phyloP scores from a whole-genome alignment of 2,329 filamentous ascomycete genomes.

The Penicillium sp. region DNA sequence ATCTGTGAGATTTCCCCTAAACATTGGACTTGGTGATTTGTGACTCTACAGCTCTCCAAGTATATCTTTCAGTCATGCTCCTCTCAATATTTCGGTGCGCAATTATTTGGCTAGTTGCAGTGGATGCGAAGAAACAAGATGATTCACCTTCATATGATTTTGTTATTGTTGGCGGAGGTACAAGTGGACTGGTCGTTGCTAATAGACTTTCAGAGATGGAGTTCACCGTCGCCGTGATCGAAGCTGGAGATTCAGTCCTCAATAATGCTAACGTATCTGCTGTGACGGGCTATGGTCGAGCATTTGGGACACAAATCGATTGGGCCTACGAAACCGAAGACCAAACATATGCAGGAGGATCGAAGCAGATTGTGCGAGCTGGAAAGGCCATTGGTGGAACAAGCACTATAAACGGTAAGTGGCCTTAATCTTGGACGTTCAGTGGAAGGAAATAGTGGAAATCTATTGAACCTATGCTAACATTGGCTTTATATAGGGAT shows the following conservation, averaged over 20 bases:
- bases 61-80: slow-evolving; percentile 1
- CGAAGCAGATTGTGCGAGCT: slow-evolving; percentile 35
- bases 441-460: no score
- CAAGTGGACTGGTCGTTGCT: slow-evolving; percentile 36
- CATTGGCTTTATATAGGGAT: slow-evolving; percentile 28
- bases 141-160: slow-evolving; percentile 28
- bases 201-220: slow-evolving; percentile 36
- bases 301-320: slow-evolving; percentile 40
- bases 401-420: slow-evolving; percentile 44
- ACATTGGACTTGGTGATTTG: not conserved
- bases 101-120: slow-evolving; percentile 9
- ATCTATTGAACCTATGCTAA: not conserved
- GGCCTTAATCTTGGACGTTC: not conserved
- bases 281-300: slow-evolving; percentile 23
- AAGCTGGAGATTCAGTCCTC: slow-evolving; percentile 32
- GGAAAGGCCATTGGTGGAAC: slow-evolving; percentile 47
- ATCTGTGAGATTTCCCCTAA: not conserved
- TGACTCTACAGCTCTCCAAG: not conserved
- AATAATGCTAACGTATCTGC: slow-evolving; percentile 32
- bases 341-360: slow-evolving; percentile 42
- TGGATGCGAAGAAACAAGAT: slow-evolving; percentile 10
- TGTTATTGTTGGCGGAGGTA: slow-evolving; percentile 38
- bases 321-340: slow-evolving; percentile 43
- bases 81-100: slow-evolving; percentile 1
- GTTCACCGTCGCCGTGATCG: slow-evolving; percentile 32